A percentile compares a stretch with the other conserved stretches of the same genome.
Evolutionary conservation across 2,329 filamentous ascomycete species (phyloP).

Genomic region (Arthrobotrys iridis): DNA sequence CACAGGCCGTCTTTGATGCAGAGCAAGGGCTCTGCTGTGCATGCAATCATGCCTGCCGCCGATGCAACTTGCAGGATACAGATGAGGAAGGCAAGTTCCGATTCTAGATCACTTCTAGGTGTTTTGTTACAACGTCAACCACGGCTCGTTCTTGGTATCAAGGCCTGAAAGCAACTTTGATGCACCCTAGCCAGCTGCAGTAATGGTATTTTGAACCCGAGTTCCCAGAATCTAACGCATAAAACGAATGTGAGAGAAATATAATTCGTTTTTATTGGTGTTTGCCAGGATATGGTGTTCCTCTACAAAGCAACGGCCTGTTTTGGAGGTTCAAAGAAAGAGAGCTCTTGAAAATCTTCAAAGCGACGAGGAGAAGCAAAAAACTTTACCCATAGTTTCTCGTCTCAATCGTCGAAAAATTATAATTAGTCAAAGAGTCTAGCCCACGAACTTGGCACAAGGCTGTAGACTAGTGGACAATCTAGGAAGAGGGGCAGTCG

Average conservation of each 20-base stretch:
- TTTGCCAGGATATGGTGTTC: slow-evolving; percentile 24
- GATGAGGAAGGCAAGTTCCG: slow-evolving; percentile 38
- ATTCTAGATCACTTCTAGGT: slow-evolving; percentile 41
- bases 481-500: slow-evolving; percentile 41
- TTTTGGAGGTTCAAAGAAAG: slow-evolving; percentile 37
- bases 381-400: slow-evolving; percentile 18
- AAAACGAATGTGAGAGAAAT: slow-evolving; percentile 45
- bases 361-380: slow-evolving; percentile 18
- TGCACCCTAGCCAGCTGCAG: slow-evolving; percentile 10
- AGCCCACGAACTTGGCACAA: slow-evolving; percentile 37
- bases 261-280: slow-evolving; percentile 48
- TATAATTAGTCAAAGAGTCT: slow-evolving; percentile 24
- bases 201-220: slow-evolving; percentile 2
- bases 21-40: slow-evolving; percentile 27
- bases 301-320: slow-evolving; percentile 44
- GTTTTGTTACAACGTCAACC: slow-evolving; percentile 32
- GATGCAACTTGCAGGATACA: slow-evolving; percentile 22
- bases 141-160: slow-evolving; percentile 50
- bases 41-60: slow-evolving; percentile 18
- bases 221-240: slow-evolving; percentile 31
- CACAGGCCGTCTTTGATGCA: slow-evolving; percentile 10
- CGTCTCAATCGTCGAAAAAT: slow-evolving; percentile 16
- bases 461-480: slow-evolving; percentile 7
- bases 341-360: slow-evolving; percentile 47
- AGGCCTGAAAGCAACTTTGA: slow-evolving; percentile 11